These are phyloP conservation scores for Tricholoma bakamatsutake DNA, from an alignment of 768 basidiomycete genomes.

Conservation along the genomic window DNA sequence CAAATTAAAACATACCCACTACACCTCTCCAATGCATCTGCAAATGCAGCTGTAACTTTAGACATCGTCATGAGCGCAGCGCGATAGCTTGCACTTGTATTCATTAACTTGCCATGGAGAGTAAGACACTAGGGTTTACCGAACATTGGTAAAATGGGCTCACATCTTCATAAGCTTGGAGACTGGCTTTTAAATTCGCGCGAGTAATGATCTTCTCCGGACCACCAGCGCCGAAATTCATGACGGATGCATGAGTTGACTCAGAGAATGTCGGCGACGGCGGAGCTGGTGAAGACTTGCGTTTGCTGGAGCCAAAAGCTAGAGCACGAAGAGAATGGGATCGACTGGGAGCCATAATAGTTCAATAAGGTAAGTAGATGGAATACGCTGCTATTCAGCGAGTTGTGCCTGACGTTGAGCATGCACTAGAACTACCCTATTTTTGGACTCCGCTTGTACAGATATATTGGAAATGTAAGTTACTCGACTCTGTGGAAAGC, in stretches of 20 bases:
- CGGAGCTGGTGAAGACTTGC: conserved; percentile 46
- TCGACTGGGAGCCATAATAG: conserved; percentile 38
- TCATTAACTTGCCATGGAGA: conserved; percentile 46
- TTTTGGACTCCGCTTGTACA: conserved; percentile 1
- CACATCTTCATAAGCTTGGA: conserved; percentile 81
- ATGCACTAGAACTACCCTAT: background rate
- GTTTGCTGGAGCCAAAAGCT: conserved; percentile 38
- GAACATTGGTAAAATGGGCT: conserved; percentile 20
- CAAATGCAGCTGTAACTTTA: conserved; percentile 77
- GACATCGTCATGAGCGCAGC: conserved; percentile 76
- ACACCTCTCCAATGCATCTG: conserved; percentile 80
- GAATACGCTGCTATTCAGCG: conserved; percentile 5
- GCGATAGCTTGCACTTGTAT: conserved; percentile 72
- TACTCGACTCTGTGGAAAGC: background rate
- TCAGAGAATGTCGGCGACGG: conserved; percentile 86
- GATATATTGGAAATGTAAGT: too few relatives aligned
- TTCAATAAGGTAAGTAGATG: conserved; percentile 23
- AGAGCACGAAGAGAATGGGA: conserved; percentile 55
- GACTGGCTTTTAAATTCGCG: conserved; percentile 66
- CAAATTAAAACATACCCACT: conserved; percentile 51
- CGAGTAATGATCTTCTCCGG: conserved; percentile 81
- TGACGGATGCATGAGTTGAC: conserved; percentile 67
- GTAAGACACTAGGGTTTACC: background rate
- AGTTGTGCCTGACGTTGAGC: background rate
- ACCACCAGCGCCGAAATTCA: conserved; percentile 71